Evolutionary conservation across 257 asterid genomes (phyloP), one percentile per base, ranked within the genome.

Genomic region (Craterostigma plantagineum): DNA sequence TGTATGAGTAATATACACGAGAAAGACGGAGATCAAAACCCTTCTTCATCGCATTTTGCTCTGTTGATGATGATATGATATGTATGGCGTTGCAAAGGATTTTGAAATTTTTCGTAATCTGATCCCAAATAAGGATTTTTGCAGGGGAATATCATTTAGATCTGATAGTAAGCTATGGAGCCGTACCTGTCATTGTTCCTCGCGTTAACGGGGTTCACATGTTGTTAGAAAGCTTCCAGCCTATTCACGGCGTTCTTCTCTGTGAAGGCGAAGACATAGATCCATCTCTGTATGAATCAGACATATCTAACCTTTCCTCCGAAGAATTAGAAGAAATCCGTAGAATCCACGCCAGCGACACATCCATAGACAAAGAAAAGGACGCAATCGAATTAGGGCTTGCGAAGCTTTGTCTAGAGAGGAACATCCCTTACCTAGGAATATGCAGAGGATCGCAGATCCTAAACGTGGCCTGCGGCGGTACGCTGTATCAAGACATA

Each of bases 251-350:
- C 15, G 93, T 84, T 13, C 79, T 84, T 17, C 79, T 84, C 41
- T 84, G 95, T 33, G 92, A 84, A 51, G 96, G 95, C 9, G 95
- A 84, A 45, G 95, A 84, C 52, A 76, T 79, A 15, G 87, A 79
- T 40, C 92, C 95, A 0, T 76, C 93, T 1, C 75, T 54, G 12
- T 79, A 84, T 45, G 92, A 72, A 14, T 65, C 81, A 9, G 93
- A 66, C 18, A 10, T 45, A 4, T 56, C 77, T 0, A 57, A 61
- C 33, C 54, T 79, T 11, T 69, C 92, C 4, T 33, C 65, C 0
- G 76, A 76, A 9, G 96, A 84, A 9, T 30, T 79, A 0, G 92
- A 84, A 51, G 92, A 79, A 16, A 72, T 84, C 10, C 72, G 65
- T 4, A 42, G 59, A 1, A 10, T 72, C 3, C 92, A 84, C 58